A percentile compares a stretch with the other conserved stretches of the same genome.
These are phyloP conservation scores for Silene noctiflora DNA, from an alignment of 179 eudicot species.

Conservation along the genomic window DNA sequence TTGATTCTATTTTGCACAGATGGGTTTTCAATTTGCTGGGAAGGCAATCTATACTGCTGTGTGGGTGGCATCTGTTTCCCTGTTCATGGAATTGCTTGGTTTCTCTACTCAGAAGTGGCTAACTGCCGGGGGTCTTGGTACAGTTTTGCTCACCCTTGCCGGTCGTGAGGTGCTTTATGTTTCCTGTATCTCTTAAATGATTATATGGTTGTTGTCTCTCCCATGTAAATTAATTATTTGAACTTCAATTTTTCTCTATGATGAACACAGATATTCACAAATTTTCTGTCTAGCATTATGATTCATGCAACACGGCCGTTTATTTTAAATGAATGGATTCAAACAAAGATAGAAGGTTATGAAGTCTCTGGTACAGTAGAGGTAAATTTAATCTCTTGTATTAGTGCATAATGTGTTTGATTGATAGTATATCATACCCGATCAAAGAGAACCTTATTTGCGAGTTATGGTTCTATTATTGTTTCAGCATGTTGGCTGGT, in stretches of 20 bases:
- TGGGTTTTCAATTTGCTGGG: conserved; percentile 91
- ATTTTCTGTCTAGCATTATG: conserved; percentile 86
- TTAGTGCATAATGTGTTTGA: not conserved
- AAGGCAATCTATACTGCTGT: conserved; percentile 85
- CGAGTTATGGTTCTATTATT: not conserved
- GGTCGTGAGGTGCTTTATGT: conserved; percentile 78
- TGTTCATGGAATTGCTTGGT: conserved; percentile 94
- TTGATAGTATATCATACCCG: not conserved
- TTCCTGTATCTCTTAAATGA: not conserved
- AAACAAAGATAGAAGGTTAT: conserved; percentile 88
- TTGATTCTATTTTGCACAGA: conserved; percentile 39
- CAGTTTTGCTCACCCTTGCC: conserved; percentile 89
- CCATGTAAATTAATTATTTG: not conserved
- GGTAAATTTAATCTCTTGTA: conserved; percentile 42
- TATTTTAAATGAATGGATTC: conserved; percentile 83
- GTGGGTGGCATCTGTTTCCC: conserved; percentile 86
- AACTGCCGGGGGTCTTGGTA: conserved; percentile 98
- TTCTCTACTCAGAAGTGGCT: conserved; percentile 92
- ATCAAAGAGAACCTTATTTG: not conserved
- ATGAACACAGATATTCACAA: conserved; percentile 72
- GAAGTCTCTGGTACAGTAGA: conserved; percentile 96
- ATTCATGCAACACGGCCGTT: conserved; percentile 95
- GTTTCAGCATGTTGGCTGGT: conserved; percentile 92
- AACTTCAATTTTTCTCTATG: not conserved
- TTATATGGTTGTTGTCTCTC: not conserved